Base-by-base conservation (phyloP, 768 basidiomycete species). In the Guyanaporus albipodus region DNA sequence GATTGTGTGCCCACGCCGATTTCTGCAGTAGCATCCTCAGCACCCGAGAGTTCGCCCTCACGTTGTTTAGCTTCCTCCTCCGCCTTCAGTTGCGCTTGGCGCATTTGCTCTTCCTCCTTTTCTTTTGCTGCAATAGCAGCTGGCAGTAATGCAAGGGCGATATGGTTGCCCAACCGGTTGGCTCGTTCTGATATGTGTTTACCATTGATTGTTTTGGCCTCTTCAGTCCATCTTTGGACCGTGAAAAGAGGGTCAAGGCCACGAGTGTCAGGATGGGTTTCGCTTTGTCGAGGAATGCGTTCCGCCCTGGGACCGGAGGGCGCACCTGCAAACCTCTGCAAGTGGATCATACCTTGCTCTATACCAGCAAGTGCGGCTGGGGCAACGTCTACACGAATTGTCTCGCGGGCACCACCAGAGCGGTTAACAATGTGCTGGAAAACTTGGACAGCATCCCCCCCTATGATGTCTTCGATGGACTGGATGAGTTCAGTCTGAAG, bases 161-260 rank as follows among this genome's bases (percentile, higher is more conserved):
- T 70, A 58, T 93, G 89, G 55, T 85, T 85, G 22, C 73, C 70
- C 12, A 96, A 60, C 55, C 80, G 87, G 19, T 67, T 72, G 17
- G 81, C 73, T 17, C 91, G 78, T 47, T 87, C 83, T 10, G 75
- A 65, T 8, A 83, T 78, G 48, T 86, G 85, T 53, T 82, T 82
- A 14, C 87, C 85, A 47, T 91, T 83, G 19, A 89, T 68, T 26
- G 89, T 82, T 59, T 87, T 89, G 50, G 80, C 82, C 64, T 95
- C 93, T 61, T 95, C 92, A 2, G 78, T 71, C 94, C 94, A 97
- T 47, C 94, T 79, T 57, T 91, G 87, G 24, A 84, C 61, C 1
- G 93, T 95, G 9, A 87, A 73, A 44, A 90, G 68, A 2, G 92
- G 91, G 26, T 87, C 83, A 39, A 91, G 83, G 36, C 82, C 82